Base-by-base conservation (phyloP, 2,329 filamentous ascomycete genomes). In the Thelonectria rubi region DNA sequence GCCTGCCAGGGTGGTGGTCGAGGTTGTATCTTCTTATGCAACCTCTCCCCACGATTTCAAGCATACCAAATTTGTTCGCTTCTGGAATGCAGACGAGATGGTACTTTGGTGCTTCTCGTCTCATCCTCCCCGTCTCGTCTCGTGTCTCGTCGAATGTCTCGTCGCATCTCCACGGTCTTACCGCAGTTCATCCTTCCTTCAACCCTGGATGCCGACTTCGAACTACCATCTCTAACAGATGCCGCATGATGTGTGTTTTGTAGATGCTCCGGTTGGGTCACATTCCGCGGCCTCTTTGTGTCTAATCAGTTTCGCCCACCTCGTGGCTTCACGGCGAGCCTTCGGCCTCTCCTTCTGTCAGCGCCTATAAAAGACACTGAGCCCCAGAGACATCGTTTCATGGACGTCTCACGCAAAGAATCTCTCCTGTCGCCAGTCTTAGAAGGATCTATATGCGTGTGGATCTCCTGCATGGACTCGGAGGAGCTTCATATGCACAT, bases 231-330 rank as follows among this genome's bases (percentile, higher is more conserved):
- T 48, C 42, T 42, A 32, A 56, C 53, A 14, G 32, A 52, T 55
- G 47, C 49, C 34, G 45, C 47, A 52, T 42, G 47, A 40, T 21
- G 34, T 20, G 40, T 21, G 58, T 48, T 56, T 52, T 21, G 12
- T 46, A 42, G n/a, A 26, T 40, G 42, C 32, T 24, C 24, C 58
- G 58, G 51, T 45, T 55, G 18, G 37, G 58, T 47, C 58, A 34
- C 58, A 49, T 46, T 59, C 58, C 58, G 58, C 40, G 58, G 58
- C 52, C 58, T 45, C 47, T 45, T 53, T 42, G 26, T 32, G 45
- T 55, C 58, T 45, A 40, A 47, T 46, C 52, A 21, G 47, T 55
- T 56, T 60, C 42, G 42, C 46, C 30, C 37, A 40, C 8, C 43
- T 43, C 30, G 10, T 49, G 1, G 34, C 53, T 53, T 21, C 46